phyloP scores from a whole-genome alignment of 768 basidiomycete genomes.

The Russula dissimulans region DNA sequence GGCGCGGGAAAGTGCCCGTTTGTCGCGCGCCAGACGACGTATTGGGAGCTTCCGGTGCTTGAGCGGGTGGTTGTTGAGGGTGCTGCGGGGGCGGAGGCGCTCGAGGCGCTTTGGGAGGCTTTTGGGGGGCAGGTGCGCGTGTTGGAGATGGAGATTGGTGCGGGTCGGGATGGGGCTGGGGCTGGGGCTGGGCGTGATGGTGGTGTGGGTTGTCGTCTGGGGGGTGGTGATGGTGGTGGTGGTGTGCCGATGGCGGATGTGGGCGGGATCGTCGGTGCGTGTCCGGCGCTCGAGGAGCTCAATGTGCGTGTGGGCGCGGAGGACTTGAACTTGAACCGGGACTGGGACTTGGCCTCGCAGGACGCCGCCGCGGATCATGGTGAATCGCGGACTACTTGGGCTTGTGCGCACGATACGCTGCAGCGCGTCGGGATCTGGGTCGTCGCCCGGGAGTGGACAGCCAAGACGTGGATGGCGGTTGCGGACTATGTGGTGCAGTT shows the following conservation, averaged over 20 bases:
- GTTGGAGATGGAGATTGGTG: neutral
- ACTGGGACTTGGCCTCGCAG: neutral
- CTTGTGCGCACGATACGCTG: neutral
- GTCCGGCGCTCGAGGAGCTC: constrained; percentile 10
- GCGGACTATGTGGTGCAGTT: neutral
- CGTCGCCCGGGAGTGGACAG: neutral
- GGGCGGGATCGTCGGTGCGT: neutral
- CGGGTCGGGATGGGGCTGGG: too few species aligned
- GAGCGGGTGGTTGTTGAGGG: constrained; percentile 6
- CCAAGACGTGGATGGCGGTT: neutral
- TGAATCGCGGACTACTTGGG: neutral
- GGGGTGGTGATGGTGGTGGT: neutral
- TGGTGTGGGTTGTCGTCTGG: neutral
- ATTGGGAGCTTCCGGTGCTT: constrained; percentile 14
- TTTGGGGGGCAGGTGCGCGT: neutral
- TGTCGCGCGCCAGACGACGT: constrained; percentile 6
- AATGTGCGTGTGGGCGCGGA: neutral
- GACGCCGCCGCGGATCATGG: neutral
- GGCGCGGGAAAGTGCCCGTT: constrained; percentile 6
- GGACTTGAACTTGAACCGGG: neutral
- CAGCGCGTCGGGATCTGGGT: constrained; percentile 6
- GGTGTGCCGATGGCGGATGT: neutral
- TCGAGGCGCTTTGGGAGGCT: constrained; percentile 10
- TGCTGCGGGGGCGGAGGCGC: neutral
- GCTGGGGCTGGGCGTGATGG: neutral